These are phyloP conservation scores for Claviceps paspali DNA, from an alignment of 2,329 filamentous ascomycete genomes.

Conservation along the genomic window DNA sequence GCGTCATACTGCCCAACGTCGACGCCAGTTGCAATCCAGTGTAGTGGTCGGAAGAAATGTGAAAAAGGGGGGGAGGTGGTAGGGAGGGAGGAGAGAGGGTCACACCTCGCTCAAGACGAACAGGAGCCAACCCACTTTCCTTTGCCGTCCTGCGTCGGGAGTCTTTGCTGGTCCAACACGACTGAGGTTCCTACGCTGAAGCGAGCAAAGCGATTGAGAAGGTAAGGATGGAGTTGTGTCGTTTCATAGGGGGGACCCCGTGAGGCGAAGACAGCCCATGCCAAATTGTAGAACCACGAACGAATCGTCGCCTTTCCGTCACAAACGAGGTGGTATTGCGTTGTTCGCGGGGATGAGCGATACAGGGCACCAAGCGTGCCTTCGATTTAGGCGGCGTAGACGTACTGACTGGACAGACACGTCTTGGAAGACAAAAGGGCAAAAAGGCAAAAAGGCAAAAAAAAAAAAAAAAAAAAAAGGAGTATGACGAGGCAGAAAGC, in stretches of 20 bases:
- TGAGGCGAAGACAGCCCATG: slow-evolving; percentile 9
- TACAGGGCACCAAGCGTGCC: not conserved
- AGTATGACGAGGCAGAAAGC: not conserved
- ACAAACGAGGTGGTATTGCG: not conserved
- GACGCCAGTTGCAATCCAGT: slow-evolving; percentile 11
- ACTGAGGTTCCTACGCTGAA: slow-evolving; percentile 3
- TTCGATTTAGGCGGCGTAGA: too few relatives aligned
- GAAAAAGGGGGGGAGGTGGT: too few relatives aligned
- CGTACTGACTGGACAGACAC: too few relatives aligned
- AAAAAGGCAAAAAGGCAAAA: too few relatives aligned
- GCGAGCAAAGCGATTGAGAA: slow-evolving; percentile 7
- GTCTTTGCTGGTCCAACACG: slow-evolving; percentile 3
- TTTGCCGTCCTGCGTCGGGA: slow-evolving; percentile 5
- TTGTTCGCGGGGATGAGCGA: not conserved
- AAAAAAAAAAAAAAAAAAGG: too few relatives aligned
- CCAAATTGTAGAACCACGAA: slow-evolving; percentile 1
- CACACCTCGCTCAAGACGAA: slow-evolving; percentile 2
- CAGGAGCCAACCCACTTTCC: slow-evolving; percentile 7
- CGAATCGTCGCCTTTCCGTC: not conserved
- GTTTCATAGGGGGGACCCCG: slow-evolving; percentile 13
- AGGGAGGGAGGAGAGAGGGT: slow-evolving; percentile 1
- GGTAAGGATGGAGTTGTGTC: slow-evolving; percentile 8
- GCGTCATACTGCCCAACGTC: slow-evolving; percentile 11
- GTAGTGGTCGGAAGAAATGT: not conserved
- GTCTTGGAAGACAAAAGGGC: too few relatives aligned